Evolutionary conservation across 2,329 filamentous ascomycete species (phyloP).

Genomic region (Elsinoe necatrix): DNA sequence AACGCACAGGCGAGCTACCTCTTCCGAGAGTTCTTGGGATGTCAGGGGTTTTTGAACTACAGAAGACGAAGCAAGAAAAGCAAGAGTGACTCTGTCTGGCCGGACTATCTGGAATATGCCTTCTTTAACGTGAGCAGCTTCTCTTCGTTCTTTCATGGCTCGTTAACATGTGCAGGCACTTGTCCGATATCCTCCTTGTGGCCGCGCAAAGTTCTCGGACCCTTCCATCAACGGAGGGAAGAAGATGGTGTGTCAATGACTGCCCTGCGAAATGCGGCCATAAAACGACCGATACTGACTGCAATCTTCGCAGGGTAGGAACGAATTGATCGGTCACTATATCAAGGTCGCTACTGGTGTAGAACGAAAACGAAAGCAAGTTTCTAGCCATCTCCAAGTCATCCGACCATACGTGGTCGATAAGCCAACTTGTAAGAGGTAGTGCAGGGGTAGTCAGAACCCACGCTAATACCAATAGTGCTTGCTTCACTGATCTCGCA

Average conservation of each 20-base stretch:
- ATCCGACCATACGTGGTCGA: conserved; percentile 48
- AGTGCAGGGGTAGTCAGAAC: background rate
- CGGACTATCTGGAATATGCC: conserved; percentile 39
- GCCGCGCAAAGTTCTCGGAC: conserved; percentile 41
- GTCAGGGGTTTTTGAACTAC: conserved; percentile 40
- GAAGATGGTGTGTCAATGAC: conserved; percentile 30
- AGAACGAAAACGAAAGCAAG: conserved; percentile 48
- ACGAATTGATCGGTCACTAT: conserved; percentile 53
- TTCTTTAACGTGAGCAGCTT: conserved; percentile 39
- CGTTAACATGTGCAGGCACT: conserved; percentile 30
- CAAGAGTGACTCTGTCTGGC: conserved; percentile 36
- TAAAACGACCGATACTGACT: background rate
- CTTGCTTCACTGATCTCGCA: conserved; percentile 14
- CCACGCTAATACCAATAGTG: conserved; percentile 7
- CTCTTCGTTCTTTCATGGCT: conserved; percentile 18
- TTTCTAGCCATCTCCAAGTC: conserved; percentile 57
- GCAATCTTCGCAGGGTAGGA: conserved; percentile 38
- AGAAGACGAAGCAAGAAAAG: conserved; percentile 28
- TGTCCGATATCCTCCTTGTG: conserved; percentile 51
- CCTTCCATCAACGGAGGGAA: conserved; percentile 36
- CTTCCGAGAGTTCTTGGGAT: conserved; percentile 26
- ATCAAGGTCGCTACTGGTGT: conserved; percentile 49
- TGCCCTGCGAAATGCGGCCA: background rate
- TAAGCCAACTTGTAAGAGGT: conserved; percentile 33
- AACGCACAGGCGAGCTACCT: conserved; percentile 22